Evolutionary conservation across 2,329 filamentous ascomycete species (phyloP), one percentile per base, ranked within the genome.

Genomic region (Arthrobotrys entomopaga): DNA sequence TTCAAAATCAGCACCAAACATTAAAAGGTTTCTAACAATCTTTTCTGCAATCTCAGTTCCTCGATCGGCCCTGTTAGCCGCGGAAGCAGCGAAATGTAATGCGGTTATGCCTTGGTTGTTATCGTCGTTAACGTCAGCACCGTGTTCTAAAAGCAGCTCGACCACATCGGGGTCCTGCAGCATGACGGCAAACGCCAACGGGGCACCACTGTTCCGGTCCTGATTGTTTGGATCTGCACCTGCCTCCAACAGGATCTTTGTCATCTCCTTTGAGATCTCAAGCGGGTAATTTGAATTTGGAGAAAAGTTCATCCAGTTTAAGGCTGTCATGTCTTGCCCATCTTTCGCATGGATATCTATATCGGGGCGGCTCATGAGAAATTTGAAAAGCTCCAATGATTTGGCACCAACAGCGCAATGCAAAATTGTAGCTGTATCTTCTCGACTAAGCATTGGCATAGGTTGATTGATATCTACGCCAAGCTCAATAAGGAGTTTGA

Each of bases 131-230:
- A 67, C 58, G 58, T 78, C 67, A 10, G 76, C 65, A 10, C 76
- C 69, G 29, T 76, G 66, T 22, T 60, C 50, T n/a, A 77, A 29
- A 19, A 78, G 70, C n/a, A 72, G 43, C n/a, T 65, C 58, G n/a
- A 77, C 70, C 16, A 76, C 65, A 4, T 61, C 66, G 40, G 76
- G 69, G 22, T 77, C 65, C 20, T 77, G 76, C 4, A 57, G 5
- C 1, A 38, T 42, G n/a, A 77, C 77, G 5, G 77, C 77, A 2
- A 48, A 64, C 26, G 61, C 46, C 26, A 78, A 56, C 5, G 70
- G 61, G 10, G 38, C 70, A 8, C 63, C 63, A 24, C 70, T 74
- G 20, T 74, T 67, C 43, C 19, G 7, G 61, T 78, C 60, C 40
- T 77, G 58, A 5, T 69, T 69, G 34, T 77, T 64, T 6, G 70